Evolutionary conservation across 2,329 filamentous ascomycete species (phyloP).

Genomic region (Beauveria scarabaeidicola): DNA sequence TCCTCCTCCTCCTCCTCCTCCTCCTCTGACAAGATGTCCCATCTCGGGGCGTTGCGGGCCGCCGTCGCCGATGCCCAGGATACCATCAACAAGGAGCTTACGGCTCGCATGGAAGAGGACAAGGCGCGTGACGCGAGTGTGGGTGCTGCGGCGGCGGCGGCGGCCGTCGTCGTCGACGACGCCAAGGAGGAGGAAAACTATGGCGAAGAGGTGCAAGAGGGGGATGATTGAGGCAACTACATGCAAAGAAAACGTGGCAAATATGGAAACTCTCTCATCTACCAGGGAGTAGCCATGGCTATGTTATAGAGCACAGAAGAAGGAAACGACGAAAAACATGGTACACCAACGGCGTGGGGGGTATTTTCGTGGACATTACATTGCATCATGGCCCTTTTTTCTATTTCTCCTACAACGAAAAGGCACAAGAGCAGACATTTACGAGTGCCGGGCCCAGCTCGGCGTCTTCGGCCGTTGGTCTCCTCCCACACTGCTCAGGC

Average conservation of each 20-base stretch:
- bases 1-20: constrained; percentile 28
- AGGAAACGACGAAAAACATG: neutral
- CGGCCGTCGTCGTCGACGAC: constrained; percentile 35
- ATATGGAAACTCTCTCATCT: no score
- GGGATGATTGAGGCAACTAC: constrained; percentile 33
- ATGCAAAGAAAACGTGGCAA: neutral
- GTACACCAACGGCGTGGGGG: neutral
- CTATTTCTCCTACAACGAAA: neutral
- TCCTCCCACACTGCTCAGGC: constrained; percentile 44
- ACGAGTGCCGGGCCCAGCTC: constrained; percentile 30
- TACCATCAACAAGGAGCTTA: constrained; percentile 62
- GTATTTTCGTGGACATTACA: constrained; percentile 10
- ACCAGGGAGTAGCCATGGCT: neutral
- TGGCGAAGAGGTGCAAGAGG: constrained; percentile 72
- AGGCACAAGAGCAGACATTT: constrained; percentile 5
- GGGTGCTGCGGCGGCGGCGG: constrained; percentile 12
- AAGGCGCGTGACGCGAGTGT: constrained; percentile 39
- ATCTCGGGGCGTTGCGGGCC: constrained; percentile 50
- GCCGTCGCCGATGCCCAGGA: constrained; percentile 54
- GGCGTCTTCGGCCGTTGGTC: constrained; percentile 18
- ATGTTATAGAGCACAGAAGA: neutral
- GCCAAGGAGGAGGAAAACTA: constrained; percentile 67
- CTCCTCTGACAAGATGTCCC: constrained; percentile 45
- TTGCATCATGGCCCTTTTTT: neutral
- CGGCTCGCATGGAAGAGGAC: constrained; percentile 66